phyloP scores from a whole-genome alignment of 345 rosid genomes.

The Conringia planisiliqua region DNA sequence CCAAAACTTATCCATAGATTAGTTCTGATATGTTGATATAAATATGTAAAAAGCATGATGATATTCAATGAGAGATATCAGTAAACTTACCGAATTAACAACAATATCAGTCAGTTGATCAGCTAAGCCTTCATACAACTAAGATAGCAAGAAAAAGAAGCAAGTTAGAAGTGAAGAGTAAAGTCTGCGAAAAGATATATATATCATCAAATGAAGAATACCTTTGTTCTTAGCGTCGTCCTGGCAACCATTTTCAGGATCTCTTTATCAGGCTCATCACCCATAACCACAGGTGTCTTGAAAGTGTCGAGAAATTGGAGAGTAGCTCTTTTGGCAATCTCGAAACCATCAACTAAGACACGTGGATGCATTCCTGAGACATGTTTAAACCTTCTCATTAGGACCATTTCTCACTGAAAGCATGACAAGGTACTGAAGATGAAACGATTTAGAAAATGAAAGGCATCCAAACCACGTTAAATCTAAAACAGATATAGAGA shows the following conservation, averaged over 20 bases:
- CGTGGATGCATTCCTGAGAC: slow-evolving; percentile 95
- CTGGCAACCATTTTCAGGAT: slow-evolving; percentile 97
- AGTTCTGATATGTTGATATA: not conserved
- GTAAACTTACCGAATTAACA: slow-evolving; percentile 65
- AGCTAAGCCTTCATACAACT: slow-evolving; percentile 88
- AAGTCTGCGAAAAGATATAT: slow-evolving; percentile 4
- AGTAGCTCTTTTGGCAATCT: slow-evolving; percentile 92
- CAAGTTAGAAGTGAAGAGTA: not conserved
- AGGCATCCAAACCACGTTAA: not conserved
- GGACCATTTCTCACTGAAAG: not conserved
- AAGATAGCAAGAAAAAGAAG: slow-evolving; percentile 12
- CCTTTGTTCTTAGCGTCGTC: slow-evolving; percentile 92
- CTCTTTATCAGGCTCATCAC: slow-evolving; percentile 91
- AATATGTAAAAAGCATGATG: not conserved
- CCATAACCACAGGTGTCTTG: slow-evolving; percentile 94
- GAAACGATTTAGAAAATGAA: not conserved
- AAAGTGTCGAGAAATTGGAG: slow-evolving; percentile 89
- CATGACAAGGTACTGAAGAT: not conserved
- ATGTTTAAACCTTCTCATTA: not conserved
- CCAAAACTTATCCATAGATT: slow-evolving; percentile 3
- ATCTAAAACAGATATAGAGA: not conserved
- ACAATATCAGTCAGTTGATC: slow-evolving; percentile 93
- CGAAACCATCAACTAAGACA: slow-evolving; percentile 96
- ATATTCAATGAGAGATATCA: not conserved
- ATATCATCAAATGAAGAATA: slow-evolving; percentile 14